phyloP scores from a whole-genome alignment of 805 yeast species.

The Saccharomycopsis vini region DNA sequence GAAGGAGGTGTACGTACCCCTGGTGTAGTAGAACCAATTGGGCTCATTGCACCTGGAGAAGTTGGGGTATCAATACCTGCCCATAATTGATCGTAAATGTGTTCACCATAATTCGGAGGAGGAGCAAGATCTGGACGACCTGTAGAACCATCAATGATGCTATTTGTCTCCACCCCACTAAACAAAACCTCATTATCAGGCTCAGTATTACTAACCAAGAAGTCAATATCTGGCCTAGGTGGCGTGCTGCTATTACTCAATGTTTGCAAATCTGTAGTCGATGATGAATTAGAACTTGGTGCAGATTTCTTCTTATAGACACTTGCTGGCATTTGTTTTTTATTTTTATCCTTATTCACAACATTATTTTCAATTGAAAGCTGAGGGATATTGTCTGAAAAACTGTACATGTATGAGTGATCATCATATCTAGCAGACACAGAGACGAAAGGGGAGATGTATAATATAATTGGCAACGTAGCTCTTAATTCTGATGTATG shows the following conservation, averaged over 20 bases:
- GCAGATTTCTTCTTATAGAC: conserved; percentile 1
- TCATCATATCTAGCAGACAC: conserved; percentile 42
- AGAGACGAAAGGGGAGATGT: conserved; percentile 76
- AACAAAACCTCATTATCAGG: conserved; percentile 34
- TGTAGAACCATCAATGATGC: conserved; percentile 21
- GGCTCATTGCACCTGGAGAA: conserved; percentile 29
- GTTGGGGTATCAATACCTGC: conserved; percentile 44
- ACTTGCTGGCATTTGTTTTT: background rate
- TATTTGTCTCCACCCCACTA: conserved; percentile 19
- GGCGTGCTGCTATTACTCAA: background rate
- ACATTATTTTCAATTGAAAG: background rate
- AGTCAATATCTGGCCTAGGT: background rate
- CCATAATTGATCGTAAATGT: conserved; percentile 75
- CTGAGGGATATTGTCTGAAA: conserved; percentile 14
- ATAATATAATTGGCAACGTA: conserved; percentile 70
- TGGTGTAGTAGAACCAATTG: conserved; percentile 27
- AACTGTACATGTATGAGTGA: conserved; percentile 22
- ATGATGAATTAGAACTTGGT: conserved; percentile 8
- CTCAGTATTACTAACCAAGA: conserved; percentile 20
- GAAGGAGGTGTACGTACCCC: conserved; percentile 23
- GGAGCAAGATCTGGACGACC: conserved; percentile 49
- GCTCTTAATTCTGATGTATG: conserved; percentile 90
- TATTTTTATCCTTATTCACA: background rate
- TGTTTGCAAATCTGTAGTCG: conserved; percentile 7
- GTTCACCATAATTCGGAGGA: conserved; percentile 79